Evolutionary conservation across 1,139 yeast genomes (phyloP), one percentile per base, ranked within the genome.

Genomic region (Lizanozyma gosingica): DNA sequence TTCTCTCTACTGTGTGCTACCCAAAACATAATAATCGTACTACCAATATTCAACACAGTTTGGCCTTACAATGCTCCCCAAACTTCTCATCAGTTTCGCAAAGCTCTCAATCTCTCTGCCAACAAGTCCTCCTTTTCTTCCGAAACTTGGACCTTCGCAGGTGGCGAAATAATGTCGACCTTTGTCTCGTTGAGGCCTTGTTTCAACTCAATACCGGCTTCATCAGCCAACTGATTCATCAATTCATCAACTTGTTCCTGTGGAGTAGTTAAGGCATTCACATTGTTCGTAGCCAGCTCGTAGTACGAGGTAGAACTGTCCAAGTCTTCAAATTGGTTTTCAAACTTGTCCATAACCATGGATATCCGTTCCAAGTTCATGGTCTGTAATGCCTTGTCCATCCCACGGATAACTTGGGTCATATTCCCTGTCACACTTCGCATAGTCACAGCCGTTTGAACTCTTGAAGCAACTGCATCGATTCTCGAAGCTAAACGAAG

Each of bases 391-490:
- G 98, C 98, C 53, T 78, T 81, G 57, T 94, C 98, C 98, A 94
- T 92, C 14, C 97, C 97, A 53, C 73, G 78, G 40, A 94, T 94
- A 8, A 92, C 97, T 44, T 77, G 81, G 3, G 94, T 77, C 97
- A 94, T 92, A 52, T 88, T 90, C 1, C 94, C 92, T 0, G 96
- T 86, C 4, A 92, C 96, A 39, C 84, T 78, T 50, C 95, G 73
- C 98, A 92, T 92, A 0, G 97, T 90, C 3, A 90, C 97, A 0
- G 98, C 97, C 0, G 98, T 94, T 54, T 92, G 97, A 2, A 94
- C 95, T 44, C 98, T 66, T 8, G 94, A 83, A 0, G 97, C 95
- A 22, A 94, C 98, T 0, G 97, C 94, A 60, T 94, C 99, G 32
- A 94, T 86, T 42, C 97, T 65, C 0, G 95, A 85, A 0, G 97